Conservation (phyloP, 1,284 basidiomycete species). For the Clitocybe nebularis region DNA sequence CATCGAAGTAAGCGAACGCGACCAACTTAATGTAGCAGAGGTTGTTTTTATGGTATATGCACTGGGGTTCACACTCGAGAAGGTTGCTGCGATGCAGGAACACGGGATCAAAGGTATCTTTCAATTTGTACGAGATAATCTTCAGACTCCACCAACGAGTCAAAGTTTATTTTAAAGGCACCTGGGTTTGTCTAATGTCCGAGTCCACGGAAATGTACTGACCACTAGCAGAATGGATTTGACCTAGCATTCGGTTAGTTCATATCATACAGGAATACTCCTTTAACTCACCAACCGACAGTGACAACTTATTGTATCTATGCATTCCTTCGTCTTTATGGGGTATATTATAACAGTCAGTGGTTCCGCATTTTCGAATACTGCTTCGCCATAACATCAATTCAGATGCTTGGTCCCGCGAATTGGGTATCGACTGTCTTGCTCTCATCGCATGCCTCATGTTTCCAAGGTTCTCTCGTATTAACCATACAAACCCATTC, state of each 20-base stretch:
- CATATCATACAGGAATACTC: not conserved
- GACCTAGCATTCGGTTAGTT: conserved; percentile 78
- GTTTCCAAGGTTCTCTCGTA: conserved; percentile 64
- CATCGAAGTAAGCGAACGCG: conserved; percentile 66
- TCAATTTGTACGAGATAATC: not conserved
- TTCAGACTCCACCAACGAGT: conserved; percentile 5
- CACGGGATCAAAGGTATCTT: conserved; percentile 77
- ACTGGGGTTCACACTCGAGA: conserved; percentile 87
- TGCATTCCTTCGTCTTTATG: conserved; percentile 67
- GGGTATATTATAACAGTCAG: conserved; percentile 58
- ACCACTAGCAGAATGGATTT: conserved; percentile 71
- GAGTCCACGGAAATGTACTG: conserved; percentile 1
- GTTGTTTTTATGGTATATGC: conserved; percentile 78
- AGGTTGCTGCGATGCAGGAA: conserved; percentile 91
- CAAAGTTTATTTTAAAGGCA: conserved; percentile 76
- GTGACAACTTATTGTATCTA: conserved; percentile 80
- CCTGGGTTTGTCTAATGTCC: conserved; percentile 54
- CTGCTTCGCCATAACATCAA: not conserved
- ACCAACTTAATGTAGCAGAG: conserved; percentile 64
- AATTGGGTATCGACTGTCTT: conserved; percentile 68
- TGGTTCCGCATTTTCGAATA: not conserved
- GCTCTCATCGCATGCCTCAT: conserved; percentile 80
- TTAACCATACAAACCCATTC: too few species aligned
- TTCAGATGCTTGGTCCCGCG: conserved; percentile 56
- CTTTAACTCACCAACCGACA: conserved; percentile 22